Base-by-base conservation (phyloP, 768 basidiomycete species). In the Collybia sordida region DNA sequence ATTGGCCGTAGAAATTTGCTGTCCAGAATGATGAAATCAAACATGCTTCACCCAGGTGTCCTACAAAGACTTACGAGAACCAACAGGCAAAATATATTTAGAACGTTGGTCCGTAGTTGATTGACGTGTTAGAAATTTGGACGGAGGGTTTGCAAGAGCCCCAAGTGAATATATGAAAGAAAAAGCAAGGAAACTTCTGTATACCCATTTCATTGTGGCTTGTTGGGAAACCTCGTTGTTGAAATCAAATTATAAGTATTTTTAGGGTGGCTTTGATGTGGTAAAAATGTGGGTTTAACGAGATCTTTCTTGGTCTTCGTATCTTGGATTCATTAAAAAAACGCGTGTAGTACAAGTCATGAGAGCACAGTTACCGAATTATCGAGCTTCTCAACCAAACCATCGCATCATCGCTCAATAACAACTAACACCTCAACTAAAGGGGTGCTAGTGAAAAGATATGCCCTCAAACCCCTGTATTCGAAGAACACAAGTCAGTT, bases 1-100 rank as follows among this genome's bases (percentile, higher is more conserved):
- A 71, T 43, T 61, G 56, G 6, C 64, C 64, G 28, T 65, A 59
- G 42, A 59, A 63, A 37, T 56, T 27, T 2, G 53, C 59, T 63
- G 37, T 7, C 23, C 6, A 15, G 15, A 31, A 31, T 6, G 31
- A 31, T 5, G 19, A 35, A 24, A 7, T 15, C 24, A 27, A 9
- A 50, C n/a, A 21, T 11, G 24, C 36, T 37, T 40, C 40, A 11
- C 7, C 36, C 17, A 3, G 25, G n/a, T 31, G 19, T 42, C 3
- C 0, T 42, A 3, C 7, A 21, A 38, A 19, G 12, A 51, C 52
- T 45, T 2, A 59, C 63, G 56, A 9, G 59, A 59, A n/a, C 59
- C 63, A 18, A 57, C 54, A 19, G 63, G 60, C 12, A 59, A 19
- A 22, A 64, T 49, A 50, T 64, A 64, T 42, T 59, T 51, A 24